Evolutionary conservation across 495 filamentous ascomycete genomes (phyloP).

Genomic region (Friedmanniomyces endolithicus): DNA sequence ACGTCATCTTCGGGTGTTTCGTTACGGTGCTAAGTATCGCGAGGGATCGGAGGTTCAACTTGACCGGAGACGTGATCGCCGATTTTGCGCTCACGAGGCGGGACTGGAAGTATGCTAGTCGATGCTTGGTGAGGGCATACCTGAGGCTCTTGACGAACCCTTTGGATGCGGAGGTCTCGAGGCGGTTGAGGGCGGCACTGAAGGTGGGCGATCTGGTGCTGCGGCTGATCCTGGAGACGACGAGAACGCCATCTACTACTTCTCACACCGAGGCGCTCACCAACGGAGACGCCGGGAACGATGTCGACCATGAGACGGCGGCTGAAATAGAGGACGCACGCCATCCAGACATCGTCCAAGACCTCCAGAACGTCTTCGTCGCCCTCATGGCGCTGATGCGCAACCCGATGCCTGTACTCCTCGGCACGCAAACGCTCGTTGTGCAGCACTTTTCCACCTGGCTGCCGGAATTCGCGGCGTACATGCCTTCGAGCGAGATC

Average conservation of each 20-base stretch:
- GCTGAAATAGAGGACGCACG: not conserved
- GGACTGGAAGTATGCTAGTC: slow-evolving; percentile 85
- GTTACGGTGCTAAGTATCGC: slow-evolving; percentile 86
- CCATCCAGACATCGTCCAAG: slow-evolving; percentile 26
- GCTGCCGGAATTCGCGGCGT: slow-evolving; percentile 72
- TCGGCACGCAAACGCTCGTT: slow-evolving; percentile 87
- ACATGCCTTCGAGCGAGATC: slow-evolving; percentile 73
- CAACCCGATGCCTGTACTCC: slow-evolving; percentile 66
- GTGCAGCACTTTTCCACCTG: slow-evolving; percentile 96
- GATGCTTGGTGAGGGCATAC: slow-evolving; percentile 83
- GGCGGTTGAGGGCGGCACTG: slow-evolving; percentile 78
- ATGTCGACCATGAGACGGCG: not conserved
- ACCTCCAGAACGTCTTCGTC: slow-evolving; percentile 78
- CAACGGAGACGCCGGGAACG: not conserved
- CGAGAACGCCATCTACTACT: slow-evolving; percentile 69
- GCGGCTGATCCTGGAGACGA: slow-evolving; percentile 86
- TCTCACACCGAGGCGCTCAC: slow-evolving; percentile 42
- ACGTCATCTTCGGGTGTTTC: slow-evolving; percentile 80
- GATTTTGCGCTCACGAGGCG: slow-evolving; percentile 80
- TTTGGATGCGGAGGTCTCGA: slow-evolving; percentile 64
- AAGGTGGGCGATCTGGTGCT: slow-evolving; percentile 90
- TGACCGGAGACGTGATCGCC: slow-evolving; percentile 81
- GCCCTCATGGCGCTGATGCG: slow-evolving; percentile 79
- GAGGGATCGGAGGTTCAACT: slow-evolving; percentile 84
- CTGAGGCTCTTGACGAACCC: slow-evolving; percentile 65